Evolutionary conservation across 768 basidiomycete genomes (phyloP), one percentile per base, ranked within the genome.

Genomic region (Thelephora ganbajun): DNA sequence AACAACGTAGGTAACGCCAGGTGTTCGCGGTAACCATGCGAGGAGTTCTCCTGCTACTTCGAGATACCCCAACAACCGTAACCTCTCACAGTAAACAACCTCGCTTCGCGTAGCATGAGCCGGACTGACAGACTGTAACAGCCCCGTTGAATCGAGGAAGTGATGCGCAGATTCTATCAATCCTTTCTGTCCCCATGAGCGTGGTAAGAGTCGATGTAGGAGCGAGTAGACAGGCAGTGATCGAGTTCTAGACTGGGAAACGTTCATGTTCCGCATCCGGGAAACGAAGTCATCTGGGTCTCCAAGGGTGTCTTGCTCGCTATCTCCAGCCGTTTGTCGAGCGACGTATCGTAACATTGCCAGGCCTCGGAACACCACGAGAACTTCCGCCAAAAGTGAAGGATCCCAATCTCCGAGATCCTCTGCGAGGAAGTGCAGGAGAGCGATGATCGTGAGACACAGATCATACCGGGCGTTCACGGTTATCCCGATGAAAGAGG

Each of bases 341-440:
- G 71, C 65, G 43, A 79, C 66, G 49, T 71, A 73, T 22, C 77
- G 80, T 16, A 87, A 66, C 69, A 85, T 81, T 19, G 81, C 77
- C 19, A 84, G 65, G 12, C 83, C 83, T n/a, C 85, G 73, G 54
- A 83, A 87, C 22, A 88, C 77, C 6, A 83, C 82, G 60, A 89
- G 80, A 19, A 86, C 73, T 58, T 88, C 83, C 7, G 76, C 78
- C 43, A 84, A 61, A 22, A 85, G 56, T 18, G 77, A 65, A 14
- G 76, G 74, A 56, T 81, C 77, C 78, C 82, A 83, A 33, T 68
- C 63, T 33, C 66, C 63, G n/a, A 82, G 63, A 35, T 79, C 74
- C 20, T 80, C 76, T 6, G 76, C 70, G 45, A 84, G 67, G 66
- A 86, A 85, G 59, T 86, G 80, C 14, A 89, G 68, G 22, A 88